Evolutionary conservation across 208 protist species (phyloP), one percentile per base, ranked within the genome.

Genomic region (Leishmania turanica): DNA sequence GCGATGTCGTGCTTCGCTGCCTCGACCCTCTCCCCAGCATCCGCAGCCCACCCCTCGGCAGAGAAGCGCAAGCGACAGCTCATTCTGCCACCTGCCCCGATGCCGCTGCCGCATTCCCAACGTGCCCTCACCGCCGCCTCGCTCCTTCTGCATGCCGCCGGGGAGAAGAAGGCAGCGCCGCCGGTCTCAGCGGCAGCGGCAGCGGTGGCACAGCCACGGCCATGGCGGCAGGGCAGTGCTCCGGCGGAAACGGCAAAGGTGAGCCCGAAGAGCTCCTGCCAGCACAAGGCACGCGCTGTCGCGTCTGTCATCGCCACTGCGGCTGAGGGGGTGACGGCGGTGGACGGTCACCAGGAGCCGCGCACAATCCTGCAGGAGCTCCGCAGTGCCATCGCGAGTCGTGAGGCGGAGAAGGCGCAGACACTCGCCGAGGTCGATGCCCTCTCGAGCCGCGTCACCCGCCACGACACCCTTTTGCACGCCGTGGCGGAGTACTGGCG

Each of bases 401-500:
- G 85, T 15, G 58, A 85, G 58, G 69, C 65, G 8, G 72, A 82
- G 60, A 53, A 70, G 1, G 60, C 49, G 47, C 77, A 77, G 56
- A 85, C 53, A n/a, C 68, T 79, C n/a, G 49, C 13, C 21, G 77
- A 85, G 60, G 83, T 82, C 45, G 78, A 77, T 53, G 74, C 51
- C 51, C 42, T 83, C 31, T 54, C 75, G 0, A 31, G 24, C 3
- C 78, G 79, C 69, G 72, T 87, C 58, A 34, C 37, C 42, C 83
- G 64, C 51, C 83, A 87, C 64, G 83, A 87, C 54, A 37, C 81
- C 3, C 78, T 88, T 15, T 66, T 92, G 11, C 71, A 86, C 19
- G 74, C 65, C 19, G 87, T 90, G 19, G 77, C 82, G 2, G 84
- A 88, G 75, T 95, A 95, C 83, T 95, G 92, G 92, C 84, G 87